A percentile compares a stretch with the other conserved stretches of the same genome.
phyloP scores from a whole-genome alignment of 1,284 basidiomycete genomes.

The Microstroma glucosiphilum region DNA sequence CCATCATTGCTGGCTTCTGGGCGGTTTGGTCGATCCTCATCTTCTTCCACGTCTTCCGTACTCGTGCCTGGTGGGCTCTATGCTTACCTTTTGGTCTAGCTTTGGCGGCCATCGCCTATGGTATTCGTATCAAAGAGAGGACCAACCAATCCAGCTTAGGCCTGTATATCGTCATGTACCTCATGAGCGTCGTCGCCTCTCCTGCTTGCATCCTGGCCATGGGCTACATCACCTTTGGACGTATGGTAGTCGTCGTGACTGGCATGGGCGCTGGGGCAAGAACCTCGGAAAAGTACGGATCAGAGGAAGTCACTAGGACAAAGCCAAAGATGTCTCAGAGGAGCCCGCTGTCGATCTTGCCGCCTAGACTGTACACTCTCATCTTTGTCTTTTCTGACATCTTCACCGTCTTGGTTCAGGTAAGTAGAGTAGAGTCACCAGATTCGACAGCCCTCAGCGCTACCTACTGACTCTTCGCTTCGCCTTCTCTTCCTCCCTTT shows the following conservation, averaged over 20 bases:
- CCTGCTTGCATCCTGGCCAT: constrained; percentile 35
- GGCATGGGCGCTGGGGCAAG: constrained; percentile 8
- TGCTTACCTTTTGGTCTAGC: constrained; percentile 28
- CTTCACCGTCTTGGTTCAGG: constrained; percentile 22
- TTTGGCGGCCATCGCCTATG: constrained; percentile 8
- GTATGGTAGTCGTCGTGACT: constrained; percentile 24
- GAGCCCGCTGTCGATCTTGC: constrained; percentile 16
- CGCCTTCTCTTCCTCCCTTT: too few species aligned
- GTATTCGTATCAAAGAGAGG: neutral
- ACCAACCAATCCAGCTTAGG: neutral
- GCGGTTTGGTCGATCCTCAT: constrained; percentile 14
- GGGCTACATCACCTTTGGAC: constrained; percentile 35
- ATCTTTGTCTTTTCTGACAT: constrained; percentile 39
- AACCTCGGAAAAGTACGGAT: too few species aligned
- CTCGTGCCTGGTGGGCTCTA: constrained; percentile 21
- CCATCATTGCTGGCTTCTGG: constrained; percentile 21
- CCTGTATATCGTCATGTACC: constrained; percentile 25
- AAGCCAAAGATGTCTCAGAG: neutral
- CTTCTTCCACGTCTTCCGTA: constrained; percentile 17
- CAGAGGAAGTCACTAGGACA: neutral
- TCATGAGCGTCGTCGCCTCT: constrained; percentile 33
- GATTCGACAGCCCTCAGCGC: too few species aligned
- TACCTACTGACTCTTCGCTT: too few species aligned
- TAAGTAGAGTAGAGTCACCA: too few species aligned
- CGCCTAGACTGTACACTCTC: constrained; percentile 19